Percentiles rank a stretch among this genome's conserved stretches.
phyloP scores from a whole-genome alignment of 2,329 filamentous ascomycete genomes.

The Alternaria sp. region DNA sequence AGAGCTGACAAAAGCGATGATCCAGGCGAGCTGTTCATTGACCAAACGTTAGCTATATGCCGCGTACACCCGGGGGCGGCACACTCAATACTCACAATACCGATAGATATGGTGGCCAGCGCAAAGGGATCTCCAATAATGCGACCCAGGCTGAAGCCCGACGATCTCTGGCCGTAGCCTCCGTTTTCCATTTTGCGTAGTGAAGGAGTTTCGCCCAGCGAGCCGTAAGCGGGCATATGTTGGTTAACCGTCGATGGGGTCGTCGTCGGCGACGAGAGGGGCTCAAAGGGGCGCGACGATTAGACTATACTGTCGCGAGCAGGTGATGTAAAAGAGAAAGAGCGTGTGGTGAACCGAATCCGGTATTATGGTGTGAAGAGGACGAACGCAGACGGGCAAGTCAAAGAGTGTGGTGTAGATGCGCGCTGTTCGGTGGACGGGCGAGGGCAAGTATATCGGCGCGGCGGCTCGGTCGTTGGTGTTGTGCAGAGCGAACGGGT shows the following conservation, averaged over 20 bases:
- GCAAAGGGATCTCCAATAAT: conserved; percentile 97
- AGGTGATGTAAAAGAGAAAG: not conserved
- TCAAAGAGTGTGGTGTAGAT: conserved; percentile 8
- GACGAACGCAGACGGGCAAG: not conserved
- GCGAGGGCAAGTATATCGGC: conserved; percentile 9
- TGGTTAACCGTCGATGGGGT: not conserved
- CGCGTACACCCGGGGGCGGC: not conserved
- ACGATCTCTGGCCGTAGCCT: conserved; percentile 55
- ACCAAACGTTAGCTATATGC: conserved; percentile 20
- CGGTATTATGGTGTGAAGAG: not conserved
- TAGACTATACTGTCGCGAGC: conserved; percentile 23
- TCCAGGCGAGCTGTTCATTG: conserved; percentile 80
- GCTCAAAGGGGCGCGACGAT: conserved; percentile 6
- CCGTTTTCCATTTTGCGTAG: conserved; percentile 81
- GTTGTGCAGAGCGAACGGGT: conserved; percentile 10
- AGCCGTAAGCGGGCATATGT: conserved; percentile 76
- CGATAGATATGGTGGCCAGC: conserved; percentile 90
- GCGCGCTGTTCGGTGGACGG: conserved; percentile 16
- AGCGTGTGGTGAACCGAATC: not conserved
- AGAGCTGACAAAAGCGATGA: conserved; percentile 88
- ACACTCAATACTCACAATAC: conserved; percentile 72
- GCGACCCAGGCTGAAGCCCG: conserved; percentile 77
- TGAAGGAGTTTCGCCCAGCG: conserved; percentile 73
- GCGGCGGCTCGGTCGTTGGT: conserved; percentile 3
- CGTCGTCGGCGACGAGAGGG: conserved; percentile 52